Conservation (phyloP, 257 asterid species). For the Orobanche coerulescens region DNA sequence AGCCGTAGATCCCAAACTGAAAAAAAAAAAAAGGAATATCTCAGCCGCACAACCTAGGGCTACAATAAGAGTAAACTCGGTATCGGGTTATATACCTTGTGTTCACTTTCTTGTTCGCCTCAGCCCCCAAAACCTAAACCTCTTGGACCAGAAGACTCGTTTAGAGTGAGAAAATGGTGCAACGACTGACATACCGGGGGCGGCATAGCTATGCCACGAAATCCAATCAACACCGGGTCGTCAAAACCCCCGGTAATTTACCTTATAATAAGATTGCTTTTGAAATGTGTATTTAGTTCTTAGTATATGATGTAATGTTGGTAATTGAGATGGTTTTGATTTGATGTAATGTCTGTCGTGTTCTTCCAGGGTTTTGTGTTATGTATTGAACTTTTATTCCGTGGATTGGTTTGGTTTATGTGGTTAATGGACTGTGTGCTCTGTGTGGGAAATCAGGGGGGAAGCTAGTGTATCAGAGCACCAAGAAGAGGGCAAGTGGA, state of each 20-base stretch:
- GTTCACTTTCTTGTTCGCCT: slow-evolving; percentile 8
- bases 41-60: slow-evolving; percentile 38
- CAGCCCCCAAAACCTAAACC: slow-evolving; percentile 20
- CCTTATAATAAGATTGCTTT: background rate
- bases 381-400: background rate
- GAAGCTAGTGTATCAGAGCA: slow-evolving; percentile 65
- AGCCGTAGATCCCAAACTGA: slow-evolving; percentile 9
- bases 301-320: background rate
- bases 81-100: background rate
- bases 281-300: background rate
- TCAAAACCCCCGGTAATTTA: slow-evolving; percentile 71
- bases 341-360: background rate
- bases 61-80: background rate
- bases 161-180: slow-evolving; percentile 48
- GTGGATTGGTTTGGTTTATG: background rate
- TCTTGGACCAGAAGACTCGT: background rate
- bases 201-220: slow-evolving; percentile 90
- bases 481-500: slow-evolving; percentile 76
- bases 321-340: background rate
- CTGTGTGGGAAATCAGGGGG: slow-evolving; percentile 40
- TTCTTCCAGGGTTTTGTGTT: background rate
- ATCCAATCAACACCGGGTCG: slow-evolving; percentile 72
- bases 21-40: background rate
- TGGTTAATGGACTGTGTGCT: background rate
- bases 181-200: slow-evolving; percentile 54